Conservation (phyloP, 2,329 filamentous ascomycete species). For the Ceratocystis ficicola region DNA sequence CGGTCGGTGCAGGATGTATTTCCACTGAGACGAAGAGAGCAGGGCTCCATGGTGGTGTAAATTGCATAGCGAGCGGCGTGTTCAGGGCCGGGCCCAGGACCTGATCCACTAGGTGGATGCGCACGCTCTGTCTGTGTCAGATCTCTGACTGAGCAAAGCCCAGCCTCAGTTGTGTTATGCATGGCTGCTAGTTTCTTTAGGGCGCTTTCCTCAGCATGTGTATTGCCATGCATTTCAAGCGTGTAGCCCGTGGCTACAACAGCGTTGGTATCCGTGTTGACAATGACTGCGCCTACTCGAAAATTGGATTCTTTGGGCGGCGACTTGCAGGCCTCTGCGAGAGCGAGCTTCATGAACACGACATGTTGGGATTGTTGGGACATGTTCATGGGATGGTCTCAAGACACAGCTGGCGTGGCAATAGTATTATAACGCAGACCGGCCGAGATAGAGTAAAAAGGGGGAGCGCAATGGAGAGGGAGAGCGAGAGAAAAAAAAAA, state of each 20-base stretch:
- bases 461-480: not conserved
- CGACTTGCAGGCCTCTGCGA: constrained; percentile 29
- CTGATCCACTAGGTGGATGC: constrained; percentile 10
- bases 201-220: constrained; percentile 90
- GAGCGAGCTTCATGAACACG: constrained; percentile 14
- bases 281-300: constrained; percentile 82
- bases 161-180: constrained; percentile 37
- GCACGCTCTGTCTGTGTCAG: constrained; percentile 25
- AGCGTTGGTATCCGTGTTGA: constrained; percentile 43
- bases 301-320: constrained; percentile 85
- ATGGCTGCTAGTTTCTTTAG: constrained; percentile 55
- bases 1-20: constrained; percentile 68
- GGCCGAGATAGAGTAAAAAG: not conserved
- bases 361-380: not conserved
- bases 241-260: constrained; percentile 79
- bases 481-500: not conserved
- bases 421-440: not conserved
- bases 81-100: no score
- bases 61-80: constrained; percentile 33
- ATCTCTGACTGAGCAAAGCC: constrained; percentile 30
- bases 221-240: constrained; percentile 81
- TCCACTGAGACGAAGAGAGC: constrained; percentile 59
- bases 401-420: not conserved
- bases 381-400: not conserved
- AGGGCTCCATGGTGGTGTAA: constrained; percentile 91